Conservation (phyloP, 225 moss, liverwort and hornwort species). For the Asterella californica region DNA sequence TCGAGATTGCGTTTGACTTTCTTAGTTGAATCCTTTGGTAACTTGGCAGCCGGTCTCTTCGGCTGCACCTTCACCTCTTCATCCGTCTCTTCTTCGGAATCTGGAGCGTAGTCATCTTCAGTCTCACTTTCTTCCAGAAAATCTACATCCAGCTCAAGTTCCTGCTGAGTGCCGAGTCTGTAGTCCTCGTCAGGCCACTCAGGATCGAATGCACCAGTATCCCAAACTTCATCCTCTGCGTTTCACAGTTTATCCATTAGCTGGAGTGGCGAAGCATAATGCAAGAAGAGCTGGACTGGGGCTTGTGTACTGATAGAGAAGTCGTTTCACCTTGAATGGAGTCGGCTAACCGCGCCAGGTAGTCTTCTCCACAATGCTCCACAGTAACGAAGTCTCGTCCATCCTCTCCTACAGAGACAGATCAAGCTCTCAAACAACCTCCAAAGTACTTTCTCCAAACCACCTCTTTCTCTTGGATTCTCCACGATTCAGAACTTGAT, state of each 20-base stretch:
- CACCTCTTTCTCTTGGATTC: background rate
- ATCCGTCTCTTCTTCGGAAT: conserved; percentile 9
- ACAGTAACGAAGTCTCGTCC: conserved; percentile 48
- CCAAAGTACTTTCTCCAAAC: background rate
- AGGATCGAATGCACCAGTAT: conserved; percentile 38
- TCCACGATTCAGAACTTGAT: background rate
- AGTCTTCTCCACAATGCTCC: conserved; percentile 45
- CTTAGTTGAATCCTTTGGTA: background rate
- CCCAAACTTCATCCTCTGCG: conserved; percentile 42
- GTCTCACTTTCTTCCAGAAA: conserved; percentile 7
- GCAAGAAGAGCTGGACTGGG: background rate
- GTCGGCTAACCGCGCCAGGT: conserved; percentile 34
- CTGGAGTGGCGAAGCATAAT: background rate
- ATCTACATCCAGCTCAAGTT: background rate
- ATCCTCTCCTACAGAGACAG: conserved; percentile 35
- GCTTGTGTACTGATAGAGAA: background rate
- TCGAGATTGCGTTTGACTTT: background rate
- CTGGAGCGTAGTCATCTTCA: conserved; percentile 16
- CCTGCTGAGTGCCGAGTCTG: background rate
- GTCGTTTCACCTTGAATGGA: conserved; percentile 25
- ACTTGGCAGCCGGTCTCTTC: conserved; percentile 6
- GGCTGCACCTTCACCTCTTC: conserved; percentile 5
- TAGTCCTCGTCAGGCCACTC: conserved; percentile 16
- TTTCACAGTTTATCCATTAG: background rate
- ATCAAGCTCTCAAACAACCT: background rate